Base-by-base conservation (phyloP, 805 yeast species). In the Myxozyma udenii region DNA sequence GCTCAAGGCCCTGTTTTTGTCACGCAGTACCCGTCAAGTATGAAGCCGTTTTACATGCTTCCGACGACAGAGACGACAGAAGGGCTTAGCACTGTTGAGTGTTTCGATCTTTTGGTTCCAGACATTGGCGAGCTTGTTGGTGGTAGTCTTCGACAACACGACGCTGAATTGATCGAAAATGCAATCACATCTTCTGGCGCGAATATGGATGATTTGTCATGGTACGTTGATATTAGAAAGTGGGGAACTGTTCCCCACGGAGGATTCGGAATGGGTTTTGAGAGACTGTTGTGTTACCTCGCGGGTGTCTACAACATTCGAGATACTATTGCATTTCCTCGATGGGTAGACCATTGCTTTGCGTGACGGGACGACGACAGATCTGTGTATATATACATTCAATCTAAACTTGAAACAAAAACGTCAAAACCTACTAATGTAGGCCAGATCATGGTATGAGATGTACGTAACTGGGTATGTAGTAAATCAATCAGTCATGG, bases 201-300 rank as follows among this genome's bases (percentile, higher is more conserved):
- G 90, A 76, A 78, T 47, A 42, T 64, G 0, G 63, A 66, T 2
- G 77, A 74, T 1, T 67, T 93, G 67, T 74, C 78, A 26, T 93
- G 99, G 99, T 93, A 90, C 64, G 60, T 84, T 24, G 78, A 83
- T 1, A 73, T 85, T 6, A 74, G 98, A 53, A 72, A 72, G 55
- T 82, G 85, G 61, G 98, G 97, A 0, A 72, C 85, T 2, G 83
- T 83, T 21, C 96, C 97, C 0, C 98, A 91, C 66, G 98, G 98
- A 43, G 99, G 99, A 0, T 93, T 85, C 69, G 99, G 99, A 0
- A 73, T 93, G 74, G 99, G 99, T 0, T 80, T 90, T 60, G 98
- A 93, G 67, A 73, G 99, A 53, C 69, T 93, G 26, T 67, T 93
- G 14, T 80, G 85, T 48, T 90, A 83, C 60, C 70, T 89, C 49